Evolutionary conservation across 306 rosid genomes (phyloP).

Genomic region (Alnus rubra): DNA sequence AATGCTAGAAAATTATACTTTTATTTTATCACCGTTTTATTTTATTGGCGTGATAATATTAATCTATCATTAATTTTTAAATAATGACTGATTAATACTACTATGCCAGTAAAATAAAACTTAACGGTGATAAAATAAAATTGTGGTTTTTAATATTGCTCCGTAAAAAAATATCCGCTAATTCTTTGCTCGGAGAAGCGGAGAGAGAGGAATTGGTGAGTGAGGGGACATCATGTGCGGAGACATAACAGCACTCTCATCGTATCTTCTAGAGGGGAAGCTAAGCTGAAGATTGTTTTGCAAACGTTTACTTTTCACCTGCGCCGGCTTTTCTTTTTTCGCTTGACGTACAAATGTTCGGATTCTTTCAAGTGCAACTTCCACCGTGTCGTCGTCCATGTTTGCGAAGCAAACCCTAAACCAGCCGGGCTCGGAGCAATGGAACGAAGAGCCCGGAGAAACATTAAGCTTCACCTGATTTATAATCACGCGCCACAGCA

Average conservation of each 20-base stretch:
- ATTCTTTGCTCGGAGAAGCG: constrained; percentile 54
- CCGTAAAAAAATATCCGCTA: neutral
- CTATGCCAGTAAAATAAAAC: too few relatives aligned
- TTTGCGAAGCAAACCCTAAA: constrained; percentile 92
- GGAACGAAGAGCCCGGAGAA: constrained; percentile 86
- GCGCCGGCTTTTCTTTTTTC: constrained; percentile 5
- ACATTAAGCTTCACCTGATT: constrained; percentile 84
- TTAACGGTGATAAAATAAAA: too few relatives aligned
- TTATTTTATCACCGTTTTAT: too few relatives aligned
- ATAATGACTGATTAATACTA: too few relatives aligned
- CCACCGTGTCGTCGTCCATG: constrained; percentile 68
- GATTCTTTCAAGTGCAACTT: constrained; percentile 64
- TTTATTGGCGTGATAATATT: too few relatives aligned
- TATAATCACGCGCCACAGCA: constrained; percentile 63
- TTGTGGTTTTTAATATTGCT: too few relatives aligned
- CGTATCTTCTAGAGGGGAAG: constrained; percentile 46
- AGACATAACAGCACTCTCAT: constrained; percentile 53
- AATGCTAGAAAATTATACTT: too few relatives aligned
- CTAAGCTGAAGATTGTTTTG: constrained; percentile 53
- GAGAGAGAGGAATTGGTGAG: constrained; percentile 78
- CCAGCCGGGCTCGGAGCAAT: constrained; percentile 85
- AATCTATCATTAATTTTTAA: too few relatives aligned
- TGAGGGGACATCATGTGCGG: constrained; percentile 68
- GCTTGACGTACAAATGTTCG: constrained; percentile 47
- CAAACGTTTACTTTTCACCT: constrained; percentile 32